Evolutionary conservation across 2,329 filamentous ascomycete species (phyloP).

Genomic region (Aspergillus proliferans): DNA sequence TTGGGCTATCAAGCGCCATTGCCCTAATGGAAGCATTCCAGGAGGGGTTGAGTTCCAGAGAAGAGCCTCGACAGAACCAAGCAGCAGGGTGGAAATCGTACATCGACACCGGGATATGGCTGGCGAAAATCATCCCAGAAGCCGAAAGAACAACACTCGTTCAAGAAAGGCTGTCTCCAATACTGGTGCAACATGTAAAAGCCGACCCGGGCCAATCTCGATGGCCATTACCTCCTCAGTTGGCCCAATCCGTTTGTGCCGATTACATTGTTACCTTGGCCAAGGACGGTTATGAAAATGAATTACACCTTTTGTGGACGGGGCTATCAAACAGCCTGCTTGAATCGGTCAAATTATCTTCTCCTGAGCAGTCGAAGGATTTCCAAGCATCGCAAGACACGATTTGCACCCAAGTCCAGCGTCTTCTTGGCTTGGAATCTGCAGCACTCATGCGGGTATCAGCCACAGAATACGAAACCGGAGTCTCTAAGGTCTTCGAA

Average conservation of each 20-base stretch:
- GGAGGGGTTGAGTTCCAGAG: slow-evolving; percentile 63
- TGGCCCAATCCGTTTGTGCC: slow-evolving; percentile 32
- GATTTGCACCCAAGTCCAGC: slow-evolving; percentile 59
- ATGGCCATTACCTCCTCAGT: slow-evolving; percentile 46
- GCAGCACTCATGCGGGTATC: slow-evolving; percentile 27
- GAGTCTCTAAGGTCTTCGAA: slow-evolving; percentile 29
- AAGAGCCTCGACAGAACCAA: slow-evolving; percentile 66
- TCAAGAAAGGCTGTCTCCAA: slow-evolving; percentile 44
- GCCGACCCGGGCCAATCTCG: slow-evolving; percentile 39
- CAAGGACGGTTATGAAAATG: slow-evolving; percentile 38
- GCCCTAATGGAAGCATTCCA: slow-evolving; percentile 63
- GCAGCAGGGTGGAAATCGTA: slow-evolving; percentile 70
- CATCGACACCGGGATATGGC: slow-evolving; percentile 54
- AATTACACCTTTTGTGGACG: slow-evolving; percentile 57
- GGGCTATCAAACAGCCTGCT: slow-evolving; percentile 57
- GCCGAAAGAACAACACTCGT: slow-evolving; percentile 45
- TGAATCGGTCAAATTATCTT: slow-evolving; percentile 63
- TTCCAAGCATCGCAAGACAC: slow-evolving; percentile 65
- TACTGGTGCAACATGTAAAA: slow-evolving; percentile 49
- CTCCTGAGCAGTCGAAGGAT: slow-evolving; percentile 75
- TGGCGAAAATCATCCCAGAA: slow-evolving; percentile 44
- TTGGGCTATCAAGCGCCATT: slow-evolving; percentile 46
- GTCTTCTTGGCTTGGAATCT: slow-evolving; percentile 58
- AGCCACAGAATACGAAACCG: slow-evolving; percentile 18
- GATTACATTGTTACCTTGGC: slow-evolving; percentile 34